A percentile compares a stretch with the other conserved stretches of the same genome.
Evolutionary conservation across 768 basidiomycete species (phyloP).

Genomic region (Lactarius trivialis): DNA sequence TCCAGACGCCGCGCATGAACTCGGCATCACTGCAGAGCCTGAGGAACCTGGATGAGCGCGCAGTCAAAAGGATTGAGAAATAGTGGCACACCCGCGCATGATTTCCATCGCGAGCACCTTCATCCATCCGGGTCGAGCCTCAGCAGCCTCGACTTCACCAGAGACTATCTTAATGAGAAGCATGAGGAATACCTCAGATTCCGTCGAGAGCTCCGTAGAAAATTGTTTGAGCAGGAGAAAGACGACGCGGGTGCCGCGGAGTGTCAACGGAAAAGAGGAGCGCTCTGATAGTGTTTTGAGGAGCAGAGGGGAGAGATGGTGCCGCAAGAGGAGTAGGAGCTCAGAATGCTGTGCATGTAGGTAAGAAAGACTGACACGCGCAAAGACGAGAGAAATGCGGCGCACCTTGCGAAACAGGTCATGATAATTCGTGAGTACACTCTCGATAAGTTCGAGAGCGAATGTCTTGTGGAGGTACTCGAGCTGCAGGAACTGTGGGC

Average conservation of each 20-base stretch:
- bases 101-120: constrained; percentile 24
- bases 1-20: constrained; percentile 21
- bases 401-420: constrained; percentile 75
- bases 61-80: neutral
- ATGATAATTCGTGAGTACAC: constrained; percentile 87
- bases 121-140: constrained; percentile 20
- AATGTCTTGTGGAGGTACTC: constrained; percentile 87
- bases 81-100: constrained; percentile 17
- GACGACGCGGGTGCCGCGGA: constrained; percentile 89
- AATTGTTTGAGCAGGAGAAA: constrained; percentile 47
- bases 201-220: constrained; percentile 59
- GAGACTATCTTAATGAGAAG: constrained; percentile 10
- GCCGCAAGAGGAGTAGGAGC: constrained; percentile 76
- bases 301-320: constrained; percentile 71
- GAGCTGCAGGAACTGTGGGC: constrained; percentile 58
- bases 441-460: constrained; percentile 94
- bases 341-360: constrained; percentile 57
- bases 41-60: neutral
- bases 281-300: constrained; percentile 80
- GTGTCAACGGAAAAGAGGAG: constrained; percentile 77
- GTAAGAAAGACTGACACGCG: neutral
- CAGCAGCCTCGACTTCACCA: constrained; percentile 2
- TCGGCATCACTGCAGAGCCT: constrained; percentile 21
- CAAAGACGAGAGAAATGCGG: neutral
- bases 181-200: constrained; percentile 48